Base-by-base conservation (phyloP, 768 basidiomycete species). In the Serendipita sp. region DNA sequence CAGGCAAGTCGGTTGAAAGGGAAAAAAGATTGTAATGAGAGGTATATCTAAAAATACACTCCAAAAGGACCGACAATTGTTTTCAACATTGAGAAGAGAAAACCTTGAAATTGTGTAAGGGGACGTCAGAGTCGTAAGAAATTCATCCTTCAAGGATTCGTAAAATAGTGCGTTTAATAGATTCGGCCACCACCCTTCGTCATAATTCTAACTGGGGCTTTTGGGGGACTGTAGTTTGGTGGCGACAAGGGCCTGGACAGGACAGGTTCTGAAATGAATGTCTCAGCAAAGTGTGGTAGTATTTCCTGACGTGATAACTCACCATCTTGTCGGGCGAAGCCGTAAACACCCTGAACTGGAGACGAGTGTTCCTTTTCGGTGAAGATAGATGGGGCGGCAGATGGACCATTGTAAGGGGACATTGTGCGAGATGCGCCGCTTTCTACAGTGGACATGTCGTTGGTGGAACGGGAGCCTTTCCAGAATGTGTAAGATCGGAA, bases 401-500 rank as follows among this genome's bases (percentile, higher is more conserved):
- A 60, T n/a, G 34, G 24, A n/a, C 18, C 32, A 8, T 53, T 53
- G 48, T 41, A 41, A 5, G n/a, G n/a, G 10, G 56, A 60, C 16
- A 30, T 24, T 8, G 56, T 38, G 37, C 56, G 56, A 30, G 56
- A 60, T 24, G 10, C 30, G 30, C 56, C 56, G 56, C 56, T 60
- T 34, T 60, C 56, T 4, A 60, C 28, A 34, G 56, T 28, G 5
- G 18, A n/a, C 11, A 38, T 3, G 37, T 60, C 56, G 37, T 32
- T 38, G 37, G 56, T 30, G 10, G 56, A 8, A 32, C 56, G 56
- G n/a, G 56, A 4, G 37, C 56, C 34, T n/a, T 60, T 60, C 56
- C 56, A 60, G 56, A 60, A 60, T 34, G 56, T 30, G 34, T 60
- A 60, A 28, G 56, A 60, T n/a, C 56, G 56, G 56, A 60, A 60